Evolutionary conservation across 768 basidiomycete genomes (phyloP), one percentile per base, ranked within the genome.

Genomic region (Neoboletus brunneissimus): DNA sequence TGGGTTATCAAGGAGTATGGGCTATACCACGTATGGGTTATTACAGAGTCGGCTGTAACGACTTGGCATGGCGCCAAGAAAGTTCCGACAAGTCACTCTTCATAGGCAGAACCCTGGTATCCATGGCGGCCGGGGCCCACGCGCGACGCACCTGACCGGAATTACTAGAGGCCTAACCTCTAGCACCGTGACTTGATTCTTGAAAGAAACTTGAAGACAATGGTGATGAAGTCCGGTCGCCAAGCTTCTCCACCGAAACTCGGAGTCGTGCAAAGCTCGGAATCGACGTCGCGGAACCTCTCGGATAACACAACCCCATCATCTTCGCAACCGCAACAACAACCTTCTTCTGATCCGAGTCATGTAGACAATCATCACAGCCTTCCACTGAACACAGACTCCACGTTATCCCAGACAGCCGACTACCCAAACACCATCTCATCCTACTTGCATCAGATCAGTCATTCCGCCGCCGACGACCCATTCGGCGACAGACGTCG

Each of bases 381-480:
- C 29, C 29, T 22, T 6, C 20, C 29, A 32, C 18, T 1, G 12
- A n/a, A 16, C 22, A 37, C 11, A 12, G 34, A 48, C 15, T 25
- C 31, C 20, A 11, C 16, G 1, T 40, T 13, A 20, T 9, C 41
- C 32, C 50, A 35, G 22, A 16, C 25, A n/a, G 31, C n/a, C 16
- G 41, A 45, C 11, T 6, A 31, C 20, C 12, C 53, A 31, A 11
- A 48, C 15, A 16, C 32, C 29, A 43, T 57, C 3, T 16, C 45
- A 27, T 58, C 58, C 23, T 58, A 59, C 20, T 35, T 59, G n/a
- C 46, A 52, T 18, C 58, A 58, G 34, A 43, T 58, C 46, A 58
- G 56, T 22, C 41, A 59, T 31, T 42, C 46, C 10, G 41, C 34
- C 29, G 50, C 52, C 13, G 58, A 59, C 27, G 56, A 59, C n/a